Base-by-base conservation (phyloP, 495 filamentous ascomycete genomes). In the Apiosordaria backusii region DNA sequence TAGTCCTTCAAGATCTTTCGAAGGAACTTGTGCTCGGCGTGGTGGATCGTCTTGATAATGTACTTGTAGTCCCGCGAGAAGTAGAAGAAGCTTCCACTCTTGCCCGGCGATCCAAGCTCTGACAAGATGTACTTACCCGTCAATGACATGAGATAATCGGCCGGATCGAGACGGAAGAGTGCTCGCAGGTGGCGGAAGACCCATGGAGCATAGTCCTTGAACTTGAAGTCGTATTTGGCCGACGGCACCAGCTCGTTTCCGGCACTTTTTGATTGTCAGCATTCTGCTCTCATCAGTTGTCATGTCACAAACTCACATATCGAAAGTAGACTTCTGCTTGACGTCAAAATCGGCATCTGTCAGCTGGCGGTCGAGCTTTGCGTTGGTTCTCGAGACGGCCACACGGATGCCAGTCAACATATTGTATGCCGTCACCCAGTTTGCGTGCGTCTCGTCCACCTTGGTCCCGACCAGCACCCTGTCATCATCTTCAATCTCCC, bases 11-110 rank as follows among this genome's bases (percentile, higher is more conserved):
- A 81, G 54, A 97, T 92, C 76, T 91, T 96, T 61, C 95, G 86
- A 52, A 99, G 84, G 66, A 97, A 90, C 71, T 96, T 96, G 79
- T 99, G 96, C 75, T 99, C 95, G 64, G 87, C 88, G 71, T 97
- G 95, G 74, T 98, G 95, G 65, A 99, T 99, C 16, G 95, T 99
- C 77, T 99, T 99, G 87, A 99, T 99, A 77, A 99, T 99, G 79
- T 99, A 99, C 79, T 99, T 99, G 83, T 98, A 99, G 75, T 99
- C 95, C 61, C 95, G 86, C 26, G 96, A 98, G 81, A 99, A 99
- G 81, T 99, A 99, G 81, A 99, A 99, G 79, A 99, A 99, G 75
- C 93, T 97, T 19, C 96, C 96, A 77, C 93, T 97, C 81, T 99
- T 99, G 18, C 95, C 95, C 4, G 95, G 95, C 16, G 95, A 98